phyloP scores from a whole-genome alignment of 129 eudicot species.

The Sambucus nigra region DNA sequence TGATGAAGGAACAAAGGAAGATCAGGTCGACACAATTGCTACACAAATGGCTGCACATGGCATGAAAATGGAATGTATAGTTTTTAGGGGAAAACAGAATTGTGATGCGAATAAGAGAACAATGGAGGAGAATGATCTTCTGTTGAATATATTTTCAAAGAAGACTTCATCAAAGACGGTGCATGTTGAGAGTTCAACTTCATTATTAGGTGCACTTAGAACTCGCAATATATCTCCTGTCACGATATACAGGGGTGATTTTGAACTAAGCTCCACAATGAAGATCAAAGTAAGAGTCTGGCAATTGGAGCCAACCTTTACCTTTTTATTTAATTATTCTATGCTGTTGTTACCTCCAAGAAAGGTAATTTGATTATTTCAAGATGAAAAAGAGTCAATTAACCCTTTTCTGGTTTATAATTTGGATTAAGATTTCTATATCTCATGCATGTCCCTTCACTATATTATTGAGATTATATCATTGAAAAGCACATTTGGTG shows the following conservation, averaged over 20 bases:
- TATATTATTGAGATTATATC: background rate
- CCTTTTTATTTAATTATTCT: background rate
- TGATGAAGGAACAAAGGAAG: constrained; percentile 84
- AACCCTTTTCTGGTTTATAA: background rate
- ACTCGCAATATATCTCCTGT: constrained; percentile 86
- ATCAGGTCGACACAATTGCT: constrained; percentile 84
- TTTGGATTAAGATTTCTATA: background rate
- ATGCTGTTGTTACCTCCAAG: background rate
- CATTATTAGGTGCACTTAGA: constrained; percentile 82
- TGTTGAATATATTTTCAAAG: constrained; percentile 51
- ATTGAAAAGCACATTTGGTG: too few relatives aligned
- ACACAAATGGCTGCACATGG: constrained; percentile 72
- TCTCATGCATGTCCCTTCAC: background rate
- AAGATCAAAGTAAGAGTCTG: constrained; percentile 62
- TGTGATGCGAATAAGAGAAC: constrained; percentile 18
- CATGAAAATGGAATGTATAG: constrained; percentile 76
- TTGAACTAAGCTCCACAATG: constrained; percentile 58
- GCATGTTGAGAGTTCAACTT: constrained; percentile 69
- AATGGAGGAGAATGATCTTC: constrained; percentile 69
- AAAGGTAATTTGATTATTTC: background rate
- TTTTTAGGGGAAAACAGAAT: constrained; percentile 42
- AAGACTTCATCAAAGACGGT: constrained; percentile 64
- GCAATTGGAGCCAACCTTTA: background rate
- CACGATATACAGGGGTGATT: constrained; percentile 84
- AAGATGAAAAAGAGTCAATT: background rate